Evolutionary conservation across 768 basidiomycete genomes (phyloP), one percentile per base, ranked within the genome.

Genomic region (Albatrellus ellisii): DNA sequence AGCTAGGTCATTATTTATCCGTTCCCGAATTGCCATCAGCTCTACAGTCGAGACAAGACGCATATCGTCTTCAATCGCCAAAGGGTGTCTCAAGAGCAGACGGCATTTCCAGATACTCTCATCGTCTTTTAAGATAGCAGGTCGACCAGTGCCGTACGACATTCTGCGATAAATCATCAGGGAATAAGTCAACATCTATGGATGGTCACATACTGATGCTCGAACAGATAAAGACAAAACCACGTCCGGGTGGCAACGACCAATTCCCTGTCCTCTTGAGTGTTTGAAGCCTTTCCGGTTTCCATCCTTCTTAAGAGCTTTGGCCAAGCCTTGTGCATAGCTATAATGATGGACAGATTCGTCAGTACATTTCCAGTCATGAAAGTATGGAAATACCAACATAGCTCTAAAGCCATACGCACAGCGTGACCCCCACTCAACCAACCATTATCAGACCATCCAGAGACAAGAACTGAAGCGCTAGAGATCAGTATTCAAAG

Each of bases 371-470:
- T n/a, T 25, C 9, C 9, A 14, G 25, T 24, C 15, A 8, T 28
- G 18, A 18, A 11, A 24, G 14, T 18, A 38, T 7, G 10, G 26
- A 20, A 1, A 60, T 29, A 18, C 77, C 57, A 55, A 86, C 87
- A 89, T 40, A 92, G 66, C 56, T 97, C 92, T 69, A 95, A 78
- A 29, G 88, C 91, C 87, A 97, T 91, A 39, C 91, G 74, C 7
- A 95, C 89, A n/a, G 92, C 92, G 61, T 95, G 92, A 8, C 87
- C 90, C 8, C 88, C 86, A 50, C 83, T 89, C 26, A 95, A 59
- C 90, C 90, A 92, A n/a, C 88, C 88, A 52, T 88, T 88, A 51
- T 92, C 88, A 14, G 87, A 90, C 83, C 89, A 97, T 4, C 90
- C 89, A 26, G 91, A 84, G 15, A 94, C 78, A 39, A 95, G 68